These are phyloP conservation scores for Clohesyomyces aquaticus DNA, from an alignment of 495 filamentous ascomycete genomes.

Conservation along the genomic window DNA sequence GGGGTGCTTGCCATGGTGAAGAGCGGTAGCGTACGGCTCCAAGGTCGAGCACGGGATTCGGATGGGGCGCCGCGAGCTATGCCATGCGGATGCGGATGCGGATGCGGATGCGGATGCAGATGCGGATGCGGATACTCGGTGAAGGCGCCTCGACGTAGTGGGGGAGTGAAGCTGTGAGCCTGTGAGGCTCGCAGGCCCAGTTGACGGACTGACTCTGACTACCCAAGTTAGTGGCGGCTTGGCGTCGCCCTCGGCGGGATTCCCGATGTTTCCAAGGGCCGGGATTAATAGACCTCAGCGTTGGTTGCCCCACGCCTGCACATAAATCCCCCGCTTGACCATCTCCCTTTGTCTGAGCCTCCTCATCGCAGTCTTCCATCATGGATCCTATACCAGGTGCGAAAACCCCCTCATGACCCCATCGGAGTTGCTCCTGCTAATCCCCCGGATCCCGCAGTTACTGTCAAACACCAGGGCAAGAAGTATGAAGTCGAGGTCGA, in stretches of 20 bases:
- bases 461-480: conserved; percentile 94
- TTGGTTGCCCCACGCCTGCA: conserved; percentile 22
- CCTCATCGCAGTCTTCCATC: conserved; percentile 24
- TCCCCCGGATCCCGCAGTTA: conserved; percentile 58
- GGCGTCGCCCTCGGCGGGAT: conserved; percentile 12
- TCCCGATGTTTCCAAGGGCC: conserved; percentile 19
- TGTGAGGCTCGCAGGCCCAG: neutral
- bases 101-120: too few species aligned
- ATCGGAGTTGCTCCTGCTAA: conserved; percentile 15
- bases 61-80: conserved; percentile 5
- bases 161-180: conserved; percentile 17
- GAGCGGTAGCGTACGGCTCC: neutral
- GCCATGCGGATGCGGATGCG: too few species aligned
- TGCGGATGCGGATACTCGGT: conserved; percentile 20
- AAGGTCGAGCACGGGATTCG: conserved; percentile 4
- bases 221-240: too few species aligned
- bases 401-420: neutral
- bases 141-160: conserved; percentile 13
- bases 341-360: neutral
- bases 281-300: conserved; percentile 8
- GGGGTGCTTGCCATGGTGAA: conserved; percentile 28
- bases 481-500: conserved; percentile 93
- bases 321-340: neutral
- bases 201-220: too few species aligned
- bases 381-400: conserved; percentile 46